A percentile compares a stretch with the other conserved stretches of the same genome.
phyloP scores from a whole-genome alignment of 495 filamentous ascomycete genomes.

The Opeltia flavorubescens region DNA sequence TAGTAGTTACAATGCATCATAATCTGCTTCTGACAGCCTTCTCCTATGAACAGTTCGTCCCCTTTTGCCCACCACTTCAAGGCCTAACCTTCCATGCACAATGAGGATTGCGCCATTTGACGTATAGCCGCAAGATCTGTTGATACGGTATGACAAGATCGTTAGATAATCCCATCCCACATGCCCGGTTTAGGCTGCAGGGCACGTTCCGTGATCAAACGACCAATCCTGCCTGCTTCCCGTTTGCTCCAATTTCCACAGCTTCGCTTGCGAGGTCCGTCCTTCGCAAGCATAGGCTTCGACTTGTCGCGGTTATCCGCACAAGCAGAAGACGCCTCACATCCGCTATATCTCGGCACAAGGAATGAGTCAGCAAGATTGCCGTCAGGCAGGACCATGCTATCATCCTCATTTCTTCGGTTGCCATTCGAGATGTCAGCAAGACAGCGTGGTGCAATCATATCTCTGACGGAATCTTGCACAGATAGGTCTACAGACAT shows the following conservation, averaged over 20 bases:
- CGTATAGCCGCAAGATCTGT: background rate
- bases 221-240: conserved; percentile 8
- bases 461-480: conserved; percentile 60
- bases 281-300: conserved; percentile 1
- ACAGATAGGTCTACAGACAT: conserved; percentile 51
- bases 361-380: conserved; percentile 29
- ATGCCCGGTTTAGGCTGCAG: conserved; percentile 2
- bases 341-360: conserved; percentile 11
- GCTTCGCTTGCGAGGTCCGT: conserved; percentile 10
- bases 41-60: background rate
- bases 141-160: background rate
- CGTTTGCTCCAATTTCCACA: conserved; percentile 11
- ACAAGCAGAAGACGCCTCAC: background rate
- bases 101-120: no score
- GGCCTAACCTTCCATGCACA: no score
- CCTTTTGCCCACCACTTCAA: no score
- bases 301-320: background rate
- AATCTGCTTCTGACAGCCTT: background rate
- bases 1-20: conserved; percentile 3
- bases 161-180: conserved; percentile 12
- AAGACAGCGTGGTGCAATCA: conserved; percentile 21
- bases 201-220: background rate
- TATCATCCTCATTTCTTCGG: conserved; percentile 17
- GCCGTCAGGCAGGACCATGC: conserved; percentile 26
- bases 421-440: conserved; percentile 14